Evolutionary conservation across 164 flowering plant species (phyloP), one percentile per base, ranked within the genome.

Genomic region (Piper betle): DNA sequence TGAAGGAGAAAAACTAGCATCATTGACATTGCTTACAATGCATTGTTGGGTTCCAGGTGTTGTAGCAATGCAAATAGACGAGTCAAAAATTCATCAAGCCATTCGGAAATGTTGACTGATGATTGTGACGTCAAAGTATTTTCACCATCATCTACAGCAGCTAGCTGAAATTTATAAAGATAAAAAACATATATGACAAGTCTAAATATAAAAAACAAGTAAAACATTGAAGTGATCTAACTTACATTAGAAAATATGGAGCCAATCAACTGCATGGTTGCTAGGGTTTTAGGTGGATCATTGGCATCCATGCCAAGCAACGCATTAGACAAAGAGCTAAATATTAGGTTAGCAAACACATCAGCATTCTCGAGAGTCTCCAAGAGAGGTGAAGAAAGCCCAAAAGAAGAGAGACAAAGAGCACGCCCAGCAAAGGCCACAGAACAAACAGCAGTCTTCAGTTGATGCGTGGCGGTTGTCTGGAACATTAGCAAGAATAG

Each of bases 221-320:
- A 15, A 17, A 73, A 8, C 40, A n/a, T 46, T 12, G 12, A 19
- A 5, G 54, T 61, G 37, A 33, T 48, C 8, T 58, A 55, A 58
- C 87, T 80, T 78, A 90, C 99, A 77, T 83, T 94, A 68, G 97
- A 94, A 78, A 94, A 90, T 64, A 90, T 69, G 65, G 99, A 94
- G 60, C 91, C 97, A 81, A 90, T 84, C 55, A 94, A 78, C 72
- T 88, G 96, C 88, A 90, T 85, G 55, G 97, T 90, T 53, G 97
- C 99, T 83, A 86, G 56, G 59, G 99, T 88, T 79, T 94, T 94
- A 6, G 99, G 99, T 64, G 97, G 97, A 72, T 90, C 99, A 73
- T 94, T 94, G 68, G 97, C 97, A 81, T 94, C 99, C 92, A 94
- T 85, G 38, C 99, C 99, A 81, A 91, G 93, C 67, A 94, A 75